A percentile compares a stretch with the other conserved stretches of the same genome.
Conservation (phyloP, 1,284 basidiomycete genomes). For the Phellopilus nigrolimitatus region DNA sequence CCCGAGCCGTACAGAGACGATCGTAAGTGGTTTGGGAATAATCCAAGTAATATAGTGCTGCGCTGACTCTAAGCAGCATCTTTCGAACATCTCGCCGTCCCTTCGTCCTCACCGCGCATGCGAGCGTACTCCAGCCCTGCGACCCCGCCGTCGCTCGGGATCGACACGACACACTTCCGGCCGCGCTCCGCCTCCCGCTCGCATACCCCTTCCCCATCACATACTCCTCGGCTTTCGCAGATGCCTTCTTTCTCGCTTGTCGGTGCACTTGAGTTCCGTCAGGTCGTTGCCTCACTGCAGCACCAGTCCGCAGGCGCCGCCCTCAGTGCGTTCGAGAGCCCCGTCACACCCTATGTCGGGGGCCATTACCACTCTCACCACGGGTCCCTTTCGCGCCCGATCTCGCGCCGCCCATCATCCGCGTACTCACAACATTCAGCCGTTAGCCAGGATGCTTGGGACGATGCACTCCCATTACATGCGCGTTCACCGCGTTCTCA, state of each 20-base stretch:
- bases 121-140: slow-evolving; percentile 16
- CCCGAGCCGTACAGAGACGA: slow-evolving; percentile 54
- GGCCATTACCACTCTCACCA: slow-evolving; percentile 54
- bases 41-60: slow-evolving; percentile 15
- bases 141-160: slow-evolving; percentile 33
- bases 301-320: slow-evolving; percentile 54
- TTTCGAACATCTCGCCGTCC: slow-evolving; percentile 8
- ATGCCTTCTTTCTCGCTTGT: slow-evolving; percentile 86
- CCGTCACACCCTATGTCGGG: slow-evolving; percentile 65
- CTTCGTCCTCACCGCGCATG: slow-evolving; percentile 6
- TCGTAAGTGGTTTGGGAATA: slow-evolving; percentile 39
- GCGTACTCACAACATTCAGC: slow-evolving; percentile 22
- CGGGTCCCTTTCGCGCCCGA: slow-evolving; percentile 25
- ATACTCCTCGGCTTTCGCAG: slow-evolving; percentile 37
- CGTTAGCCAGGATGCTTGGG: slow-evolving; percentile 40
- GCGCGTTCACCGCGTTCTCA: slow-evolving; percentile 37
- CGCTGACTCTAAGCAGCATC: neutral
- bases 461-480: slow-evolving; percentile 42
- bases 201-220: slow-evolving; percentile 35
- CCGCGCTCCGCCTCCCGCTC: slow-evolving; percentile 27
- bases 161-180: slow-evolving; percentile 36
- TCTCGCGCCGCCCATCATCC: slow-evolving; percentile 26
- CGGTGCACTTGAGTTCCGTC: slow-evolving; percentile 89
- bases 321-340: slow-evolving; percentile 62
- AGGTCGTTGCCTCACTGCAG: slow-evolving; percentile 79